Conservation (phyloP, 1,139 yeast species). For the Trichomonascaceae sp. region DNA sequence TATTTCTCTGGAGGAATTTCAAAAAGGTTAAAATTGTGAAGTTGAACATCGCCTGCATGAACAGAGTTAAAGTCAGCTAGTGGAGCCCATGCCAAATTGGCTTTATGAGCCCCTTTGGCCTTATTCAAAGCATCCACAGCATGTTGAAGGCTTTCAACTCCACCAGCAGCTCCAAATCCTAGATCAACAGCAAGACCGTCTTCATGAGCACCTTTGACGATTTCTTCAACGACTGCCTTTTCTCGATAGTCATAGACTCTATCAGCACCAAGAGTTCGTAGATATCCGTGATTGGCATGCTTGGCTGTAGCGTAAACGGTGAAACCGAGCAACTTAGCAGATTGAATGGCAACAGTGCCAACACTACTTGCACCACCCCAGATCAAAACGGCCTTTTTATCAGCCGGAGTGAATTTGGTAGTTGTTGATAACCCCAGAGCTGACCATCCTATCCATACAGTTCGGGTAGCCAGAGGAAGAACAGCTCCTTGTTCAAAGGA, state of each 20-base stretch:
- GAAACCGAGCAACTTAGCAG: constrained; percentile 46
- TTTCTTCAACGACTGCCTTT: constrained; percentile 44
- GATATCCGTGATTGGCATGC: constrained; percentile 37
- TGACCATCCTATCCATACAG: not conserved
- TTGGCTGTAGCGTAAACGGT: constrained; percentile 53
- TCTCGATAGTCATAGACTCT: constrained; percentile 55
- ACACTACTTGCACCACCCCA: constrained; percentile 62
- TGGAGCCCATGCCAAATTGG: not conserved
- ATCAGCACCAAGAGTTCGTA: constrained; percentile 55
- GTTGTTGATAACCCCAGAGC: not conserved
- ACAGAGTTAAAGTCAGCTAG: not conserved
- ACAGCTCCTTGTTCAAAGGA: not conserved
- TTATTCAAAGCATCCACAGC: not conserved
- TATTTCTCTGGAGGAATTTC: not conserved
- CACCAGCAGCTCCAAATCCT: not conserved
- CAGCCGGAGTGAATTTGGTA: not conserved
- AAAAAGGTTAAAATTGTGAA: not conserved
- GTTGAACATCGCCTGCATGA: not conserved
- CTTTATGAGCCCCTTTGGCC: not conserved
- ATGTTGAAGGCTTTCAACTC: not conserved
- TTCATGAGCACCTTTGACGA: constrained; percentile 21
- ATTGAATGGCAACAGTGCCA: constrained; percentile 51
- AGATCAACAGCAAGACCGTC: not conserved
- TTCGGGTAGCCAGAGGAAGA: not conserved
- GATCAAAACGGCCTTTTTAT: constrained; percentile 19